Percentiles rank a stretch among this genome's conserved stretches.
These are phyloP conservation scores for Camellia lanceoleosa DNA, from an alignment of 148 eudicot genomes.

Conservation along the genomic window DNA sequence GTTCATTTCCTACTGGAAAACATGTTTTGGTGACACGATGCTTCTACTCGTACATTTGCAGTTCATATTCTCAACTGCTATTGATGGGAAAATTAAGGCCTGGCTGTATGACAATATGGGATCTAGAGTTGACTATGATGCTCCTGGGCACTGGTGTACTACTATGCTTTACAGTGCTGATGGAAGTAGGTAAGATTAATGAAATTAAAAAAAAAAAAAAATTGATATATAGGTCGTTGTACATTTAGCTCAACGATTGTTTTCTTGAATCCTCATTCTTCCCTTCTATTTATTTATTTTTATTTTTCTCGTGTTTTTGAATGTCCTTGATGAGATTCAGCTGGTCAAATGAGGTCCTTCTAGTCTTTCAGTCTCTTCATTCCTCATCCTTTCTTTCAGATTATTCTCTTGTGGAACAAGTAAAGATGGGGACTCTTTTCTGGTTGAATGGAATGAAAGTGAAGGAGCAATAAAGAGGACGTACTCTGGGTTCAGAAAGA, in stretches of 20 bases:
- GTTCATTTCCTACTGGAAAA: background rate
- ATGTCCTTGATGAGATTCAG: background rate
- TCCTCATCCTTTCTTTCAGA: conserved; percentile 31
- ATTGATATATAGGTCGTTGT: background rate
- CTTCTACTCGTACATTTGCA: conserved; percentile 35
- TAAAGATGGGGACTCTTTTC: conserved; percentile 83
- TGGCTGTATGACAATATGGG: conserved; percentile 93
- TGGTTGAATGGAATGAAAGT: conserved; percentile 97
- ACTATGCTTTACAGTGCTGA: conserved; percentile 96
- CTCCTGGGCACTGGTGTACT: conserved; percentile 89
- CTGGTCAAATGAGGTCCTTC: background rate
- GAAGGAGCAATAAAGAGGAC: conserved; percentile 89
- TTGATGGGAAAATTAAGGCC: conserved; percentile 94
- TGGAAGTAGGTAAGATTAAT: conserved; percentile 61
- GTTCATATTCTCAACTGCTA: conserved; percentile 90
- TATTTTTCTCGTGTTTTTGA: background rate
- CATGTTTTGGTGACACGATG: conserved; percentile 11
- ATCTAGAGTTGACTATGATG: conserved; percentile 91
- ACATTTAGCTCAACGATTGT: background rate
- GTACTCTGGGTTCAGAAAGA: conserved; percentile 74
- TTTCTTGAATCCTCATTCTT: background rate
- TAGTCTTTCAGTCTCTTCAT: background rate
- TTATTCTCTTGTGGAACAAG: conserved; percentile 94
- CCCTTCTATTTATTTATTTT: background rate
- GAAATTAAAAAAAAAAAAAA: background rate